Base-by-base conservation (phyloP, 1,284 basidiomycete genomes). In the Fomitiporia mediterranea region DNA sequence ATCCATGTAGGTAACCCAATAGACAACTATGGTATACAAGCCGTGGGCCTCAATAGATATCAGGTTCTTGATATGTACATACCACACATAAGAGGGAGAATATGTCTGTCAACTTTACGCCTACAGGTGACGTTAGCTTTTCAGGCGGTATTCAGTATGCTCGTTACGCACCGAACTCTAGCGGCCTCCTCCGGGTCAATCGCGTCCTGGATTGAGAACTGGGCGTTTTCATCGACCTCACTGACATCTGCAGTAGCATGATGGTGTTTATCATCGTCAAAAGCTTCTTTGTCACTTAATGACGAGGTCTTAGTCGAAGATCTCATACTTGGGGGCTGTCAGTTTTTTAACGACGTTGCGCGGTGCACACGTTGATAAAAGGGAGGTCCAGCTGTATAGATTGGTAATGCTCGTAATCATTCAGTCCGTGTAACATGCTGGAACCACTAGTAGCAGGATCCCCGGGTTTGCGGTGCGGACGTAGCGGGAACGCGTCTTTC, bases 71-170 rank as follows among this genome's bases (percentile, higher is more conserved):
- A 25, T 5, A 19, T 17, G 17, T n/a, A 80, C 83, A 65, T 66
- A 86, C 83, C 74, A 63, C 82, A 86, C 85, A 87, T 87, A 63
- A 87, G 72, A 34, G 84, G 85, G 56, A 87, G 69, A 38, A 87
- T 76, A 65, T 84, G 77, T 60, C 64, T 67, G 68, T 87, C 85
- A 49, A 87, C 86, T 66, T 87, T 86, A 53, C 73, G 72, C 64
- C 83, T 84, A 62, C 9, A n/a, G n/a, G n/a, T n/a, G n/a, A n/a
- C n/a, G n/a, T n/a, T n/a, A n/a, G n/a, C n/a, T n/a, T n/a, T n/a
- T n/a, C n/a, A n/a, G n/a, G n/a, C n/a, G n/a, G n/a, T n/a, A n/a
- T n/a, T n/a, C n/a, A n/a, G n/a, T n/a, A n/a, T n/a, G n/a, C n/a
- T n/a, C n/a, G n/a, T n/a, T n/a, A n/a, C n/a, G n/a, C 57, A 83